Evolutionary conservation across 1,284 basidiomycete genomes (phyloP), one percentile per base, ranked within the genome.

Genomic region (Leccinum fallax): DNA sequence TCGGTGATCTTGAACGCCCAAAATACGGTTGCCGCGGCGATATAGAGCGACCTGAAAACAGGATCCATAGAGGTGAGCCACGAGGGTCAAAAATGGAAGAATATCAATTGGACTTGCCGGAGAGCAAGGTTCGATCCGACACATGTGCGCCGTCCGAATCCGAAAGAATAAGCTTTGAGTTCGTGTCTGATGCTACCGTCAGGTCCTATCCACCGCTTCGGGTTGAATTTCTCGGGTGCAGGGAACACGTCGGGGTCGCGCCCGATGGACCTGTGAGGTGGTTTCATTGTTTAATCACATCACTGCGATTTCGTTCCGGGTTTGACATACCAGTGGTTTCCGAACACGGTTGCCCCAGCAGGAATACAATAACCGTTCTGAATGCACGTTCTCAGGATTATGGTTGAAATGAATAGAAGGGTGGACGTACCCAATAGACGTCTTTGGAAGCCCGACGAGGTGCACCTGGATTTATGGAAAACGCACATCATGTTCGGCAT

Each of bases 81-180:
- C 10, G 4, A 1, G 19, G 11, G 19, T 13, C 11, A 21, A 46
- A 2, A 46, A 46, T 7, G 11, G 43, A 43, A 19, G 11, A 46
- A 46, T 13, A 46, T 46, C n/a, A n/a, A 5, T 16, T 34, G 4
- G 3, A 54, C 68, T 56, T 16, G 71, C 73, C 71, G 61, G 1
- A 61, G 78, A 3, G 86, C 86, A 24, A 88, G 81, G 69, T 85
- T 79, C 62, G 83, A 80, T 2, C 87, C 87, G 0, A 86, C 85
- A 62, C 86, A 88, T 0, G 87, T 81, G 46, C 82, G 76, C 38
- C 87, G 74, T 9, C 87, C 87, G 65, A 87, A 88, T 0, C 87
- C 87, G 65, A 86, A 89, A 19, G 82, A 78, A 65, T 79, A 86
- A 3, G 79, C 75, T 63, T 79, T 83, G 13, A 88, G 65, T 51